Percentiles rank a stretch among this genome's conserved stretches.
Conservation (phyloP, 2,329 filamentous ascomycete genomes). For the Xylariaceae sp. region DNA sequence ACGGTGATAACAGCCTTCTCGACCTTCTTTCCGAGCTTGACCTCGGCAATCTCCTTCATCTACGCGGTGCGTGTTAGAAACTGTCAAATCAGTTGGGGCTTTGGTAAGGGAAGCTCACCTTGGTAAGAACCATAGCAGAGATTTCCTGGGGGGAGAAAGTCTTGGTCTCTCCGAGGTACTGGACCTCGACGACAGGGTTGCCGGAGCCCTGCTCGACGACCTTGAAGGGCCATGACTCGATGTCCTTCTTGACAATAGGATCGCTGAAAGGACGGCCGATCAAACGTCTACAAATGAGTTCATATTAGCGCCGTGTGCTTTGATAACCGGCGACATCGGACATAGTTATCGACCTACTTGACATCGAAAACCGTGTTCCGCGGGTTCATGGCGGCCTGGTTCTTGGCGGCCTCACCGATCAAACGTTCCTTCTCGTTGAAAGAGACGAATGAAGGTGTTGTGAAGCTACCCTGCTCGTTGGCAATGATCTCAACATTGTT, state of each 20-base stretch:
- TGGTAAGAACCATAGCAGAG: slow-evolving; percentile 97
- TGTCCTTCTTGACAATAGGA: slow-evolving; percentile 97
- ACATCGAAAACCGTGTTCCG: slow-evolving; percentile 98
- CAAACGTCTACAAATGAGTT: slow-evolving; percentile 72
- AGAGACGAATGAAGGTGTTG: slow-evolving; percentile 97
- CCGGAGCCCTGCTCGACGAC: slow-evolving; percentile 77
- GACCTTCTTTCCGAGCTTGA: slow-evolving; percentile 98
- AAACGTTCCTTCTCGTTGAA: slow-evolving; percentile 99
- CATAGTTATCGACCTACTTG: slow-evolving; percentile 70
- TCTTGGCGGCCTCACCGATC: slow-evolving; percentile 99
- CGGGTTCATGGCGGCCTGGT: slow-evolving; percentile 99
- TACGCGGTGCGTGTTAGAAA: slow-evolving; percentile 48
- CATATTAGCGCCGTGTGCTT: slow-evolving; percentile 5
- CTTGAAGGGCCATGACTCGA: slow-evolving; percentile 99
- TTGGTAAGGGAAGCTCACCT: slow-evolving; percentile 65
- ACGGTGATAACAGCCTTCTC: slow-evolving; percentile 99
- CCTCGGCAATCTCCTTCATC: slow-evolving; percentile 99
- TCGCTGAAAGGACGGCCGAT: slow-evolving; percentile 97
- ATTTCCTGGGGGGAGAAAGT: slow-evolving; percentile 98
- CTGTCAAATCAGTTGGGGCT: background rate
- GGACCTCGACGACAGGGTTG: slow-evolving; percentile 90
- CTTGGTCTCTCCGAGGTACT: slow-evolving; percentile 95
- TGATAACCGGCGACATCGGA: background rate
- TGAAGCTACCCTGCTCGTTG: slow-evolving; percentile 99
- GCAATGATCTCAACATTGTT: slow-evolving; percentile 99